A percentile compares a stretch with the other conserved stretches of the same genome.
Evolutionary conservation across 2,329 filamentous ascomycete species (phyloP).

Genomic region (Xylaria sp.): DNA sequence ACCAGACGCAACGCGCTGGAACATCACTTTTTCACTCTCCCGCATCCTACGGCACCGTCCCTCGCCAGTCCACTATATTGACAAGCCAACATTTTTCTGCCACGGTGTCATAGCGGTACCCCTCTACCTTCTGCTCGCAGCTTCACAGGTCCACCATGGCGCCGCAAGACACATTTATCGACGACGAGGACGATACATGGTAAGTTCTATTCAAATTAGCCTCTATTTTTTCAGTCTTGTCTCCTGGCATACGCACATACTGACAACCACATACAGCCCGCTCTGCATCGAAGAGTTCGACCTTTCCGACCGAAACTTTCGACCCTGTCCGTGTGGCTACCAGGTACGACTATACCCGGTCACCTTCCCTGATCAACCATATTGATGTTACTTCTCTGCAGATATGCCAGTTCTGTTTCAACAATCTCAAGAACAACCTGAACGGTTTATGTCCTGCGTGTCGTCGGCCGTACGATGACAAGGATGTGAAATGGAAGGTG

Average conservation of each 20-base stretch:
- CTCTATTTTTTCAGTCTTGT: conserved; percentile 2
- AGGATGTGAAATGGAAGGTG: conserved; percentile 95
- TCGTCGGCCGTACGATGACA: conserved; percentile 92
- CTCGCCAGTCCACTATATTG: background rate
- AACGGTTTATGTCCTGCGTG: conserved; percentile 98
- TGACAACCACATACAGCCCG: conserved; percentile 64
- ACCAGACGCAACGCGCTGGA: conserved; percentile 27
- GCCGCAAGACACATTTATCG: conserved; percentile 72
- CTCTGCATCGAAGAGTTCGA: conserved; percentile 99
- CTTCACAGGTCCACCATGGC: conserved; percentile 56
- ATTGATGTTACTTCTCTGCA: conserved; percentile 45
- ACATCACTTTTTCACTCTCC: background rate
- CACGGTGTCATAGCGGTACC: background rate
- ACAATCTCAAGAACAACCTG: conserved; percentile 98
- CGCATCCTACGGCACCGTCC: conserved; percentile 13
- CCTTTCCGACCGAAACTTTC: conserved; percentile 94
- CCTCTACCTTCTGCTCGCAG: background rate
- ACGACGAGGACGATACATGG: conserved; percentile 74
- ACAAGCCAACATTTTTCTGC: conserved; percentile 5
- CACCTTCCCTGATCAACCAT: conserved; percentile 18
- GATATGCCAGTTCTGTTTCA: conserved; percentile 99
- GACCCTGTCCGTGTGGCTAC: conserved; percentile 95
- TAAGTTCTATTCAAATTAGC: conserved; percentile 50
- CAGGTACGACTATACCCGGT: conserved; percentile 66
- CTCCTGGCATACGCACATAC: conserved; percentile 27